Base-by-base conservation (phyloP, 768 basidiomycete species). In the Rhodotorula babjevae region DNA sequence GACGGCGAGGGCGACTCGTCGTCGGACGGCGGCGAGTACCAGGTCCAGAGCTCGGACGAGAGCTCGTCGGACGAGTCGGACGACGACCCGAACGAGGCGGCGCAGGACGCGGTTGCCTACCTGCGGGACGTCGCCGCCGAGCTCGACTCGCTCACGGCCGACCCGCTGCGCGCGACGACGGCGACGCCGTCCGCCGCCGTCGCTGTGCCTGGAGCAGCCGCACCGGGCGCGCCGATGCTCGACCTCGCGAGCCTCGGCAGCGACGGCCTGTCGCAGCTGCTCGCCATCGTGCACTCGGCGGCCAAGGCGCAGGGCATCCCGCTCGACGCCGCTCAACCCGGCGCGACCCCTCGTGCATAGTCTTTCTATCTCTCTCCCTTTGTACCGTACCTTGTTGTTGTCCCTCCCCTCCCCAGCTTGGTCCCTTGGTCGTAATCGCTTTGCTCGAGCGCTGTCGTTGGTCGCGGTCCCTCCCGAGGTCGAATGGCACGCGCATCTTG, bases 1-100 rank as follows among this genome's bases (percentile, higher is more conserved):
- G 58, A 52, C 19, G 58, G 53, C 6, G 49, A 50, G 49, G 25
- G 49, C 49, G 65, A 67, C n/a, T n/a, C n/a, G 36, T 36, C 36
- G 40, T 52, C 49, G 49, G 66, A 67, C 12, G 66, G 58, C 2
- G 66, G 59, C 3, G 66, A 67, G 66, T 67, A 67, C 50, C 58
- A 53, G 40, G 59, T 67, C 40, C 15, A 67, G 66, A 61, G 58
- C 29, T 52, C 58, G n/a, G 58, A 60, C 16, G 58, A 67, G 50
- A 52, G 47, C 49, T 33, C n/a, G 46, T 59, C 46, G 16, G 57
- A 59, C 19, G 49, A 42, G 4, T 33, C n/a, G 19, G 65, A 59
- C 25, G 58, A 52, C 55, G 65, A 66, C 42, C 16, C 42, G 10
- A 42, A n/a, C 40, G 52, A 47, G 19, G 61, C 29, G n/a, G 21